Evolutionary conservation across 768 basidiomycete species (phyloP), one percentile per base, ranked within the genome.

Genomic region (Pseudohyphozyma bogoriensis): DNA sequence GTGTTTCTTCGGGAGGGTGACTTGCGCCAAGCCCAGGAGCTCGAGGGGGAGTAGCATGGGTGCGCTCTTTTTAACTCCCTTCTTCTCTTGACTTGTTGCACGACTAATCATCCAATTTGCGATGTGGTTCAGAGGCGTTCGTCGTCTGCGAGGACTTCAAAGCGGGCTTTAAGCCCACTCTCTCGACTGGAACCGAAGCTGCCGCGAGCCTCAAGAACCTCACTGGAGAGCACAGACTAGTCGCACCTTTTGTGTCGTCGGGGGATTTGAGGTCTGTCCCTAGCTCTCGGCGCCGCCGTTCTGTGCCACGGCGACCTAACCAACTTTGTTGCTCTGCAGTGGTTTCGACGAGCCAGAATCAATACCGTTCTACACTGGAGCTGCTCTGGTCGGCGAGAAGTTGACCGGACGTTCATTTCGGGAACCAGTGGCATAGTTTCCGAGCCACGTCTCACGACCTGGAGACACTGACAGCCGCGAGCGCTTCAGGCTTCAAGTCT

Each of bases 1-100:
- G 35, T 71, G 70, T 42, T 77, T 76, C 71, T 78, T 77, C 60
- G 69, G 71, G 18, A 64, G 69, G 4, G 76, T 78, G 1, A 75
- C 74, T 66, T 72, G 77, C 33, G 64, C 75, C 26, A 78, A 78
- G 54, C 77, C 77, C 11, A 56, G 76, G 36, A 76, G 75, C 53
- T 75, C 74, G 44, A 58, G 77, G 11, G 72, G 73, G 50, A 75
- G 76, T 39, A 75, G 73, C 47, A 73, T 76, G 47, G 77, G 77
- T 76, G 45, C 58, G 76, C 67, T 15, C 49, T 5, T 16, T 16
- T 4, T 4, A 12, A 13, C 32, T 13, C 10, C 15, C 20, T 3
- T 35, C 28, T n/a, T n/a, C n/a, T n/a, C n/a, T n/a, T 28, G 36
- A 29, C 33, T 4, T 56, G n/a, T 2, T 20, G 39, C 57, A 33